phyloP scores from a whole-genome alignment of 306 rosid genomes.

The Cicer pinnatifidum region DNA sequence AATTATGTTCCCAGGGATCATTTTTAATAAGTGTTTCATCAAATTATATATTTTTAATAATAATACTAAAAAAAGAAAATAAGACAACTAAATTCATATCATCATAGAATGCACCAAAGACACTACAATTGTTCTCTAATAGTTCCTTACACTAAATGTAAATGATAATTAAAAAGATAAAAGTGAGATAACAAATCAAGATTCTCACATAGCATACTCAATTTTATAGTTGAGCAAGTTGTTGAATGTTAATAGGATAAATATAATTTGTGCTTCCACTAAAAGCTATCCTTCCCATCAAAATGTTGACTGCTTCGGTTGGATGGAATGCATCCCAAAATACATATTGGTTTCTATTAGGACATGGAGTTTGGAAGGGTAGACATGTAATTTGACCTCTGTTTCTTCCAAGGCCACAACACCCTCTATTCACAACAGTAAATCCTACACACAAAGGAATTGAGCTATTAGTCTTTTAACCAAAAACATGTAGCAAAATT shows the following conservation, averaged over 20 bases:
- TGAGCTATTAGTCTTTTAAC: background rate
- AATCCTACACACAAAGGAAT: constrained; percentile 51
- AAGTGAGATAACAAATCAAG: constrained; percentile 15
- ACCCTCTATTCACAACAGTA: constrained; percentile 62
- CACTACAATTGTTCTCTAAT: background rate
- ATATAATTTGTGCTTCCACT: constrained; percentile 55
- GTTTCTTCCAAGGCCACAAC: constrained; percentile 92
- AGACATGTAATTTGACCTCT: constrained; percentile 91
- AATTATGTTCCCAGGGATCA: too few relatives aligned
- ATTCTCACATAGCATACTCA: background rate
- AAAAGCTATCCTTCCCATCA: constrained; percentile 73
- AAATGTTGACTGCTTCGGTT: constrained; percentile 75
- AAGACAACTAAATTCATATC: constrained; percentile 24
- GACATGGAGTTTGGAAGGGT: constrained; percentile 80
- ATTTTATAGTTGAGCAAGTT: constrained; percentile 69
- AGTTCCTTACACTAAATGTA: constrained; percentile 6
- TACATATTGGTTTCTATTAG: constrained; percentile 65
- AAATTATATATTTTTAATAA: background rate
- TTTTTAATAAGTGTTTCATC: too few relatives aligned
- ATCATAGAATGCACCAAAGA: background rate
- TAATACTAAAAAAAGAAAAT: background rate
- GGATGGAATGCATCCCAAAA: constrained; percentile 99
- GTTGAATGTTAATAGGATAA: constrained; percentile 68
- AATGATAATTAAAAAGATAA: background rate
- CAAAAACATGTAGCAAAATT: background rate